phyloP scores from a whole-genome alignment of 768 basidiomycete genomes.

The Leucosporidium yakuticum region DNA sequence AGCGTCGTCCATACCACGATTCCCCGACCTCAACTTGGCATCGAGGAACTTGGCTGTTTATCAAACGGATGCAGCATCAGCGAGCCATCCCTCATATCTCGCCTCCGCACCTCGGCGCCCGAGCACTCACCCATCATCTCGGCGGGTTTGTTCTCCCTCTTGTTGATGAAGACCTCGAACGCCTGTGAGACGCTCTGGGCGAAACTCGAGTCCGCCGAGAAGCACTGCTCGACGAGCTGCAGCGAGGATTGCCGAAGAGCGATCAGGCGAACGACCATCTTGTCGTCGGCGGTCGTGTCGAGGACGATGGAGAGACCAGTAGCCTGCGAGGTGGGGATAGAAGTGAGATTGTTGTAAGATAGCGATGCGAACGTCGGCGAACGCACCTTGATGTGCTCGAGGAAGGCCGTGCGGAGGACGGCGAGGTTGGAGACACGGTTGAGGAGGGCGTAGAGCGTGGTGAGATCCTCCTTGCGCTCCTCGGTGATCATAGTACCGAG shows the following conservation, averaged over 20 bases:
- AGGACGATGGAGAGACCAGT: slow-evolving; percentile 62
- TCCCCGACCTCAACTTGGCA: slow-evolving; percentile 76
- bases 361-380: neutral
- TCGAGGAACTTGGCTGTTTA: slow-evolving; percentile 73
- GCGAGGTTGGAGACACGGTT: slow-evolving; percentile 54
- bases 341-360: neutral
- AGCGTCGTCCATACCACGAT: slow-evolving; percentile 59
- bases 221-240: slow-evolving; percentile 51
- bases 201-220: slow-evolving; percentile 49
- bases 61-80: slow-evolving; percentile 45
- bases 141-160: slow-evolving; percentile 69
- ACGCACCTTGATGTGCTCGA: slow-evolving; percentile 56
- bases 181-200: slow-evolving; percentile 49
- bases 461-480: slow-evolving; percentile 49
- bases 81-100: slow-evolving; percentile 61
- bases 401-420: slow-evolving; percentile 58
- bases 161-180: slow-evolving; percentile 67
- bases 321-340: slow-evolving; percentile 49
- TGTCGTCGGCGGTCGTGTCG: slow-evolving; percentile 59
- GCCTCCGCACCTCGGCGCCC: too few relatives aligned
- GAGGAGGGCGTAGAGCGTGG: slow-evolving; percentile 59
- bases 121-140: slow-evolving; percentile 60
- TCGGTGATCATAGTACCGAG: slow-evolving; percentile 53
- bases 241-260: slow-evolving; percentile 61
- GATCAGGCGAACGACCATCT: slow-evolving; percentile 70